Evolutionary conservation across 345 rosid species (phyloP).

Genomic region (Ceriops decandra): DNA sequence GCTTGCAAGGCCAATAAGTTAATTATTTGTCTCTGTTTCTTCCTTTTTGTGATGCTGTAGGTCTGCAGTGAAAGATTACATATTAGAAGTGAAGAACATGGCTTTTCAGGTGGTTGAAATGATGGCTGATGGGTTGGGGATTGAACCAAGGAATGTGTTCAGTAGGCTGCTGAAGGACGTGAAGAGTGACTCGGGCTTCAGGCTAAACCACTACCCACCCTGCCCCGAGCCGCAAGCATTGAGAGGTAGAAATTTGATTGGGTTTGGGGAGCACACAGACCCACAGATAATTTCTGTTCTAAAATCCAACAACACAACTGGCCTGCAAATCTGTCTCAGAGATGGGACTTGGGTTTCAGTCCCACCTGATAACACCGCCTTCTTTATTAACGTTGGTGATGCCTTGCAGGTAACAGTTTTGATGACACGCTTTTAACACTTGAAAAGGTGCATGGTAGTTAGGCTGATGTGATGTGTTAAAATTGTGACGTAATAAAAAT

Average conservation of each 20-base stretch:
- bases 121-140: conserved; percentile 33
- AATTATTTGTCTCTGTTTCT: not conserved
- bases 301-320: conserved; percentile 55
- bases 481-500: too few relatives aligned
- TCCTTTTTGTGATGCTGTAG: not conserved
- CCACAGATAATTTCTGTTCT: conserved; percentile 59
- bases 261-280: conserved; percentile 69
- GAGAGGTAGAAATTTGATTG: conserved; percentile 40
- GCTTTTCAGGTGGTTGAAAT: conserved; percentile 24
- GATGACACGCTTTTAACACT: not conserved
- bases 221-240: conserved; percentile 37
- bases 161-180: conserved; percentile 30
- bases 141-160: conserved; percentile 28
- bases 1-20: not conserved
- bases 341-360: conserved; percentile 55
- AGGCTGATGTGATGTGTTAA: too few relatives aligned
- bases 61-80: conserved; percentile 32
- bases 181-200: conserved; percentile 47
- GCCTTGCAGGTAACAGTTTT: conserved; percentile 41
- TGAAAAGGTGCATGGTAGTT: too few relatives aligned
- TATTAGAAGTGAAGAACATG: conserved; percentile 33
- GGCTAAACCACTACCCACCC: conserved; percentile 56
- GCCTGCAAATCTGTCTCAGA: conserved; percentile 46
- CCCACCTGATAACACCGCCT: conserved; percentile 48
- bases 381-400: conserved; percentile 55